phyloP scores from a whole-genome alignment of 345 rosid species.

The Trapa bicornis region DNA sequence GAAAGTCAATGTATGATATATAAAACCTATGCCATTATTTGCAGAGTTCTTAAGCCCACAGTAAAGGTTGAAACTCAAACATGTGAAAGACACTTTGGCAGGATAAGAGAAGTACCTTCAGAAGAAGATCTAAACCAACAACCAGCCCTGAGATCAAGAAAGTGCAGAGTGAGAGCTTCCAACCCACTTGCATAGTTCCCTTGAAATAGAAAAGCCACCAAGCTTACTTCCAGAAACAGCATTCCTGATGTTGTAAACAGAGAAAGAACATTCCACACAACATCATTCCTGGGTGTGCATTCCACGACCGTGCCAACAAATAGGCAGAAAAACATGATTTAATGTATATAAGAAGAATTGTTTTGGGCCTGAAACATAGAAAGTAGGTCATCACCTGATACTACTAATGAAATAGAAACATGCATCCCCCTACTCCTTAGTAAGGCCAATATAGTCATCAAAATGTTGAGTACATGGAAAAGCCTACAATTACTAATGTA shows the following conservation, averaged over 20 bases:
- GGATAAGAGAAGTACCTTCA: constrained; percentile 42
- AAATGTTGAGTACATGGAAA: not conserved
- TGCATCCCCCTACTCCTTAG: not conserved
- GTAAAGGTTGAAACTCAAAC: not conserved
- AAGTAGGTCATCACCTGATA: not conserved
- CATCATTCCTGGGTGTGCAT: constrained; percentile 65
- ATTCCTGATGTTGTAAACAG: constrained; percentile 77
- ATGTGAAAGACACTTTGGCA: not conserved
- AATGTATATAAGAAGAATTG: not conserved
- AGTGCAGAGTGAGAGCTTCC: constrained; percentile 57
- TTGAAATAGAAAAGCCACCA: constrained; percentile 83
- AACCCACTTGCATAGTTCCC: constrained; percentile 77
- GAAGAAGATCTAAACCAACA: constrained; percentile 65
- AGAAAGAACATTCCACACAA: constrained; percentile 70
- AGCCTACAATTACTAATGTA: not conserved
- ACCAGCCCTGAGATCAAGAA: constrained; percentile 64
- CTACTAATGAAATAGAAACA: not conserved
- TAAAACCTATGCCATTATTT: not conserved
- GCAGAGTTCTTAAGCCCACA: not conserved
- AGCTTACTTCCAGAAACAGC: constrained; percentile 89
- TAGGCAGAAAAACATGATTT: not conserved
- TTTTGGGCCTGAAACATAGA: not conserved
- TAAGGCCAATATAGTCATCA: not conserved
- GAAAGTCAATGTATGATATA: not conserved
- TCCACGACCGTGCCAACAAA: constrained; percentile 49